Evolutionary conservation across 2,329 filamentous ascomycete species (phyloP).

Genomic region (Didymella pomorum): DNA sequence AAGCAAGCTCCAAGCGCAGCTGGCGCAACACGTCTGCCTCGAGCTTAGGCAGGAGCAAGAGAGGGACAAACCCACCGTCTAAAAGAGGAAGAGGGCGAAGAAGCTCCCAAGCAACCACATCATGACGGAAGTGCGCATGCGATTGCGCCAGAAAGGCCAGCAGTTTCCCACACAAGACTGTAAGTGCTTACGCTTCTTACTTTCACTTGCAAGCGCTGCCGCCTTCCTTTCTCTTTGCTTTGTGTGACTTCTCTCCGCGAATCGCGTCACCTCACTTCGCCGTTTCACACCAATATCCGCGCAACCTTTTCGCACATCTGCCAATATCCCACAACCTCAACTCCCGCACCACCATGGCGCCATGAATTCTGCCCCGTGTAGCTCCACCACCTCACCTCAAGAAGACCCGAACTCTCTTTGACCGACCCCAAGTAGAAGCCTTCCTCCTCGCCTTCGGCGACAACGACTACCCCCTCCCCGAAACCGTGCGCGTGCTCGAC

Average conservation of each 20-base stretch:
- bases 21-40: background rate
- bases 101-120: conserved; percentile 8
- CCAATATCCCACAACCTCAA: background rate
- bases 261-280: background rate
- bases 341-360: conserved; percentile 4
- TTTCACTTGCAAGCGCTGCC: background rate
- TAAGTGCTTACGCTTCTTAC: conserved; percentile 32
- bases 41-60: background rate
- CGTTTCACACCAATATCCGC: background rate
- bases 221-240: background rate
- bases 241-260: background rate
- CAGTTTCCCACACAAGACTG: conserved; percentile 56
- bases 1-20: conserved; percentile 3
- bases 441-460: conserved; percentile 85
- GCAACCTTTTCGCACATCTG: background rate
- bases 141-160: conserved; percentile 57
- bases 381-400: conserved; percentile 18
- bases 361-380: conserved; percentile 19
- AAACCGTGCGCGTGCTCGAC: conserved; percentile 87
- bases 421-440: conserved; percentile 65
- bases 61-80: too few relatives aligned
- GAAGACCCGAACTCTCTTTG: conserved; percentile 13
- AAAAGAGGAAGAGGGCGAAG: background rate
- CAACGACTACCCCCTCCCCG: conserved; percentile 76
- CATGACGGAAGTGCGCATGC: conserved; percentile 60